Percentiles rank a stretch among this genome's conserved stretches.
Evolutionary conservation across 2,329 filamentous ascomycete genomes (phyloP).

Genomic region (Colletotrichum gloeosporioides): DNA sequence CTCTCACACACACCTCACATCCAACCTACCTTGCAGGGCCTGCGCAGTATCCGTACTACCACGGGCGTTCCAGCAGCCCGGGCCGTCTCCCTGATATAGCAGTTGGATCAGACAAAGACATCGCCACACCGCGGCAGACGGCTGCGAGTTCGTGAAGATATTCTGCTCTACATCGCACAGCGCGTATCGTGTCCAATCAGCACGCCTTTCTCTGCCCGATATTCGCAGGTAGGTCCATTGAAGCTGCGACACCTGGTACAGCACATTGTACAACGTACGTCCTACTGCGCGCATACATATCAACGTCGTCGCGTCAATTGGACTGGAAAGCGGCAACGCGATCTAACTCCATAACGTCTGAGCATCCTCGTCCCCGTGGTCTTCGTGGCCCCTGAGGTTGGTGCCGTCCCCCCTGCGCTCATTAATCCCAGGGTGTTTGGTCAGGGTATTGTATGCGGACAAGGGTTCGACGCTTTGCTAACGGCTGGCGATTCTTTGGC

Average conservation of each 20-base stretch:
- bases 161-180: constrained; percentile 9
- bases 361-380: not conserved
- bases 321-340: not conserved
- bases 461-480: constrained; percentile 4
- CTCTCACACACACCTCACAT: not conserved
- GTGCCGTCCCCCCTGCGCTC: not conserved
- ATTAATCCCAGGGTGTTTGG: not conserved
- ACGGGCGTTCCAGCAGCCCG: constrained; percentile 1
- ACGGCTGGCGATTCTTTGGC: constrained; percentile 19
- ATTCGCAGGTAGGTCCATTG: not conserved
- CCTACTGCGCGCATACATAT: not conserved
- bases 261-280: not conserved
- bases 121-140: not conserved
- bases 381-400: constrained; percentile 10
- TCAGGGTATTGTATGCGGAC: not conserved
- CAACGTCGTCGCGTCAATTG: not conserved
- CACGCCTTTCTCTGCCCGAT: not conserved
- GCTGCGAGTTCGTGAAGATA: not conserved
- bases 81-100: constrained; percentile 8
- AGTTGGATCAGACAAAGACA: not conserved
- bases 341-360: not conserved
- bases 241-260: not conserved
- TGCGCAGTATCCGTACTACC: constrained; percentile 1
- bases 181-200: constrained; percentile 21
- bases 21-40: not conserved